Base-by-base conservation (phyloP, 1,139 yeast genomes). In the Eremothecium gossypii region DNA sequence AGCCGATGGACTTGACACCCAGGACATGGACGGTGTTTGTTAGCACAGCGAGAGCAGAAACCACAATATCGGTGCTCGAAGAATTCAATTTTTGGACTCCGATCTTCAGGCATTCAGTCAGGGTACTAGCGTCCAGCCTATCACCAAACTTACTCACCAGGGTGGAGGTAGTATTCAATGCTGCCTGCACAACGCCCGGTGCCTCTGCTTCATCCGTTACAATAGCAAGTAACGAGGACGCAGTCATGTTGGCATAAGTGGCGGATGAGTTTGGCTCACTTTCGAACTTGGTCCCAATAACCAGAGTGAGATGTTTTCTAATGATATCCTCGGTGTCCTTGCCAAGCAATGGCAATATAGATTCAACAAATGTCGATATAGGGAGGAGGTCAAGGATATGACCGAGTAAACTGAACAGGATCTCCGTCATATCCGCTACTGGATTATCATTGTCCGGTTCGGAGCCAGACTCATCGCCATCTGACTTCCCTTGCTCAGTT, bases 1-100 rank as follows among this genome's bases (percentile, higher is more conserved):
- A 76, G 7, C 95, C 93, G 61, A 91, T 82, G 46, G 82, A 73
- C 56, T 86, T 83, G 26, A 94, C 91, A 38, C 98, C 98, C 40
- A 89, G 65, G 12, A 77, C 73, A 43, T 79, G 76, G 42, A 85
- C 74, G 44, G 85, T 66, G 48, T 80, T 78, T 42, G 85, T 77
- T 47, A 85, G 74, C 45, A 83, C 79, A 54, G 81, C 76, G 45
- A 87, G 70, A 1, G 96, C 76, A 1, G 95, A 76, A 38, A 91
- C 75, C 33, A 80, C 70, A n/a, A 83, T 66, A 53, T 83, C 93
- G 30, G 63, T 61, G 39, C 70, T 68, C 46, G 69, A 72, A 49
- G 73, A 65, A 36, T 81, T 64, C 20, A 70, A 63, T 2, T 67
- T 67, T 7, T 77, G 68, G 9, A 82, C 71, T 34, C 80, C 64